phyloP scores from a whole-genome alignment of 2,329 filamentous ascomycete species.

The Aspergillus neoniger region DNA sequence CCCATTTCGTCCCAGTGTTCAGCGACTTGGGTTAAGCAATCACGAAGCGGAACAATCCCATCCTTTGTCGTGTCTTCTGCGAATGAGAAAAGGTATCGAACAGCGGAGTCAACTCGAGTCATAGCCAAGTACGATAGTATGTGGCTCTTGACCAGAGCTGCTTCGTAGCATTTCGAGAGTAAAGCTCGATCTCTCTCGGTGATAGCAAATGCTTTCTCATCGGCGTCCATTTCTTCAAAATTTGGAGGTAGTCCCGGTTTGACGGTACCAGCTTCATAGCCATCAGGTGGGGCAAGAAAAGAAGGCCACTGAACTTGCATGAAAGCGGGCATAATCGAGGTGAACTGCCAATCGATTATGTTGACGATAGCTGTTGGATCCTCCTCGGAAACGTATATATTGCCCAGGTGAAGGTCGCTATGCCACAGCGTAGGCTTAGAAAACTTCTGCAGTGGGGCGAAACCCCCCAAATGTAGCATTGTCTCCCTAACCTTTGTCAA shows the following conservation, averaged over 20 bases:
- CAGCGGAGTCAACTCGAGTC: constrained; percentile 9
- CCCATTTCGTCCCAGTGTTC: constrained; percentile 12
- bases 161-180: constrained; percentile 25
- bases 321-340: constrained; percentile 23
- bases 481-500: constrained; percentile 9
- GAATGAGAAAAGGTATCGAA: constrained; percentile 11
- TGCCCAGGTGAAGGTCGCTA: constrained; percentile 24
- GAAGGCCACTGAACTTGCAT: constrained; percentile 20
- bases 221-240: constrained; percentile 20
- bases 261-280: constrained; percentile 20
- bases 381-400: constrained; percentile 23
- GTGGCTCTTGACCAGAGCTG: constrained; percentile 20
- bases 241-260: constrained; percentile 23
- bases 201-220: constrained; percentile 22
- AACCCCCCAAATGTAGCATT: constrained; percentile 10
- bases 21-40: constrained; percentile 13
- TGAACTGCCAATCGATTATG: constrained; percentile 27
- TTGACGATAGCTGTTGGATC: constrained; percentile 20
- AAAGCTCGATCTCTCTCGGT: constrained; percentile 20
- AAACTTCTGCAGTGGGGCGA: neutral
- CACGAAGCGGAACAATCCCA: constrained; percentile 21
- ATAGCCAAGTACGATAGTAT: constrained; percentile 17
- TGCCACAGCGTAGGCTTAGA: constrained; percentile 23
- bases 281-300: constrained; percentile 21
- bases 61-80: constrained; percentile 14